Evolutionary conservation across 1,139 yeast species (phyloP), one percentile per base, ranked within the genome.

Genomic region (Blastobotrys indianensis): DNA sequence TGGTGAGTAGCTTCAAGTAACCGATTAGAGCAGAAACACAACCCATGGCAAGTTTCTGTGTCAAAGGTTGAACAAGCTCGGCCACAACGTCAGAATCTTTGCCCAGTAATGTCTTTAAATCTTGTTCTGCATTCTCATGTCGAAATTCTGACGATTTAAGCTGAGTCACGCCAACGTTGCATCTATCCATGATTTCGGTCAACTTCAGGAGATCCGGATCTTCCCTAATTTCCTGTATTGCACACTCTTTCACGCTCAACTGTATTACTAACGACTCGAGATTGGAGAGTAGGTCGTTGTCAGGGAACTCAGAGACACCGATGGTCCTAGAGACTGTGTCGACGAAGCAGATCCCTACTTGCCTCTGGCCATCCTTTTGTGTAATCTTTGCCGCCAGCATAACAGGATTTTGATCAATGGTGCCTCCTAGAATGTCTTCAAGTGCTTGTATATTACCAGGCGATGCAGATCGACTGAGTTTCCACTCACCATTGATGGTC

Each of bases 401-500:
- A 16, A 87, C 79, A 0, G 95, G 86, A 11, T 79, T 70, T 23
- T 77, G 67, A 38, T 74, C 76, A 29, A 74, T 57, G 7, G 68
- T 55, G 4, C 58, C 74, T 1, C 84, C 76, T 53, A 85, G 72
- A 65, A 86, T 68, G 32, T 82, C 87, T 52, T 86, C 96, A 41
- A 92, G 79, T 42, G 80, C 85, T 47, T 82, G 86, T 44, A 88
- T 70, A 62, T 92, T 90, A 3, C 98, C 98, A 0, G 97, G 97
- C 1, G 96, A 83, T 1, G 95, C 97, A 42, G 75, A 68, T 50
- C 75, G 75, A 29, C 75, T 51, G 44, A 84, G 60, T 40, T 69
- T 71, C 82, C 95, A 87, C 41, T 73, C 51, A 41, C 49, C 63
- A 25, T 49, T 58, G 43, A 64, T 66, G 36, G 43, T 52, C 45